Evolutionary conservation across 192 early-diverging fungal genomes (phyloP).

Genomic region (Helicostylum pulchrum): DNA sequence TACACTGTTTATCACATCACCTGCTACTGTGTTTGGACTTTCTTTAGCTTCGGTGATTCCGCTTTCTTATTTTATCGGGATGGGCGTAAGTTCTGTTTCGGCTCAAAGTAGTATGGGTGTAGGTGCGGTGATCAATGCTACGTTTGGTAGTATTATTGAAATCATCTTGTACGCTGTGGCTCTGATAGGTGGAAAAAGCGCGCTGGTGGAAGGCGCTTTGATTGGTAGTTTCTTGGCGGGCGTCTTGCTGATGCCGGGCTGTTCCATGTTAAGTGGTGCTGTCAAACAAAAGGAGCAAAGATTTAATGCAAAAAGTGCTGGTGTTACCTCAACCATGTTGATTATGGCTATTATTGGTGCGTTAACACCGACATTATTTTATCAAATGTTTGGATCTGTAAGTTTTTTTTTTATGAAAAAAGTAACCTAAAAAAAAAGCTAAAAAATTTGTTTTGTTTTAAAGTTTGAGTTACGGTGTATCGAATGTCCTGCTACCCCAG

Average conservation of each 20-base stretch:
- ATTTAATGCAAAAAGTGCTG: constrained; percentile 94
- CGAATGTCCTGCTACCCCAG: constrained; percentile 39
- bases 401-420: constrained; percentile 17
- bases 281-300: constrained; percentile 87
- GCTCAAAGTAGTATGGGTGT: constrained; percentile 90
- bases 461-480: constrained; percentile 58
- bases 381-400: constrained; percentile 81
- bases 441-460: background rate
- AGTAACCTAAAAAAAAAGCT: background rate
- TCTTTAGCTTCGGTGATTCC: constrained; percentile 84
- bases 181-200: constrained; percentile 80
- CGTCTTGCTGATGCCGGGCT: constrained; percentile 87
- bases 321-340: constrained; percentile 92
- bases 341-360: constrained; percentile 91
- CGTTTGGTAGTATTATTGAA: constrained; percentile 96
- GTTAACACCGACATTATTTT: constrained; percentile 93
- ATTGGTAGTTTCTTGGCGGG: constrained; percentile 91
- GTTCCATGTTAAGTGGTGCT: constrained; percentile 91
- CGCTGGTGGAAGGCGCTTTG: constrained; percentile 86
- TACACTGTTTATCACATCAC: constrained; percentile 49
- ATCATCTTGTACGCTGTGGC: constrained; percentile 92
- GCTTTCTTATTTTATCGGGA: constrained; percentile 94
- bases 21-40: constrained; percentile 63
- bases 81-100: constrained; percentile 94
- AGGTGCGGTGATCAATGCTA: constrained; percentile 96